Percentiles rank a stretch among this genome's conserved stretches.
Conservation (phyloP, 2,329 filamentous ascomycete species). For the Cadophora sp. region DNA sequence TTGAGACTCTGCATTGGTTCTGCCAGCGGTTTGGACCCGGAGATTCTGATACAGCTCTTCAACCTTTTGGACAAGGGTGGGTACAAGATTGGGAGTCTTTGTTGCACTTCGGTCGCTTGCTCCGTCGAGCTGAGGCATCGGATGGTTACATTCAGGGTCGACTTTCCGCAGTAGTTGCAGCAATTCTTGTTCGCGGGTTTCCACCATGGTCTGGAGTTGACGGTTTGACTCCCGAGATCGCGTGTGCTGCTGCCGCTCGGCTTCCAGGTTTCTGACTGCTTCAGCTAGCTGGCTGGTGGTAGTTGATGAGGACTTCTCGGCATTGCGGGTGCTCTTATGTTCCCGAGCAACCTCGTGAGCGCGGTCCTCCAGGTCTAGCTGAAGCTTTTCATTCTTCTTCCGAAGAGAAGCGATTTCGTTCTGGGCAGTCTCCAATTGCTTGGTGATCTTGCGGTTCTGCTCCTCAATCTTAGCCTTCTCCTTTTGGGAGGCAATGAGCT, state of each 20-base stretch:
- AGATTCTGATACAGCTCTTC: conserved; percentile 90
- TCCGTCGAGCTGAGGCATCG: conserved; percentile 60
- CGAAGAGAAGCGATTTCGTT: conserved; percentile 82
- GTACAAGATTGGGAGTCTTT: conserved; percentile 64
- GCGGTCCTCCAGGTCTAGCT: conserved; percentile 86
- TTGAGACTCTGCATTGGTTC: conserved; percentile 82
- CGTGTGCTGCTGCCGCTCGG: conserved; percentile 82
- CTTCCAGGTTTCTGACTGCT: conserved; percentile 86
- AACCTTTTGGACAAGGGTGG: conserved; percentile 84
- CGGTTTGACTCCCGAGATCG: conserved; percentile 88
- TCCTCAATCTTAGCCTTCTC: conserved; percentile 87
- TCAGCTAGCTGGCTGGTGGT: conserved; percentile 86
- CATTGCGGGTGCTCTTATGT: conserved; percentile 86
- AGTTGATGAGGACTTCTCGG: conserved; percentile 85
- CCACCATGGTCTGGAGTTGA: conserved; percentile 79
- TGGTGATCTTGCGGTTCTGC: conserved; percentile 78
- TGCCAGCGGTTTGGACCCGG: conserved; percentile 80
- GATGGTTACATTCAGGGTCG: conserved; percentile 66
- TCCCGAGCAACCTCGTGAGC: conserved; percentile 91
- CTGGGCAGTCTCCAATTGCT: conserved; percentile 86
- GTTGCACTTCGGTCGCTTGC: conserved; percentile 64
- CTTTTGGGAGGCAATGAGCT: conserved; percentile 76
- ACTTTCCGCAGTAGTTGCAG: conserved; percentile 85
- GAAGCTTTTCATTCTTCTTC: conserved; percentile 93
- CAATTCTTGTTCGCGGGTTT: conserved; percentile 81